A percentile compares a stretch with the other conserved stretches of the same genome.
These are phyloP conservation scores for Hyaloscypha bicolor DNA, from an alignment of 495 filamentous ascomycete genomes.

Conservation along the genomic window DNA sequence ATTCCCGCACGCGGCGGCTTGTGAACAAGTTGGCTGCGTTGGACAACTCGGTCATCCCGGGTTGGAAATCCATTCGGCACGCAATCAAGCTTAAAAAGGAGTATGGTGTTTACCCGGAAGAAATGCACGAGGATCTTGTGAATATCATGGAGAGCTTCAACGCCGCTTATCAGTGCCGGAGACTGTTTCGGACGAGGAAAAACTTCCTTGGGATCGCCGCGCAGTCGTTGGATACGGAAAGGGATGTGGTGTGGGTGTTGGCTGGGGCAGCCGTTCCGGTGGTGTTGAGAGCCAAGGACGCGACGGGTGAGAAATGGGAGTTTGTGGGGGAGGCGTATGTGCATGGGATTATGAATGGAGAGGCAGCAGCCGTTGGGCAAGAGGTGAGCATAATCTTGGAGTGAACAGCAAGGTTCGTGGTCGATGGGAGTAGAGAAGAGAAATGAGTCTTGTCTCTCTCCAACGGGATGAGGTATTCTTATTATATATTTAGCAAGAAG, in stretches of 20 bases:
- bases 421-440: background rate
- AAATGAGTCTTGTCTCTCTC: background rate
- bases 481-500: too few relatives aligned
- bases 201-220: background rate
- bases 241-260: background rate
- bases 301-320: background rate
- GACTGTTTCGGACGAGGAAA: background rate
- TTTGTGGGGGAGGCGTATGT: conserved; percentile 26
- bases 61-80: background rate
- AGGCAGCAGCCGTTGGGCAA: conserved; percentile 1
- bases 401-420: background rate
- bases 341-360: conserved; percentile 29
- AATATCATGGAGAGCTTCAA: background rate
- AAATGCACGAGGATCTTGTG: background rate
- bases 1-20: background rate
- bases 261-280: background rate
- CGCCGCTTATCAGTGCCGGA: background rate
- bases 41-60: background rate
- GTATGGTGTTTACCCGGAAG: background rate
- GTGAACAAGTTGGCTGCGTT: background rate
- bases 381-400: background rate
- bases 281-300: background rate
- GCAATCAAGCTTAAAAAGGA: background rate
- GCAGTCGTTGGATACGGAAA: background rate
- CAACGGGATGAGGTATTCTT: background rate